Evolutionary conservation across 108 stramenopile genomes (phyloP), one percentile per base, ranked within the genome.

Genomic region (Discostella stelligeroides): DNA sequence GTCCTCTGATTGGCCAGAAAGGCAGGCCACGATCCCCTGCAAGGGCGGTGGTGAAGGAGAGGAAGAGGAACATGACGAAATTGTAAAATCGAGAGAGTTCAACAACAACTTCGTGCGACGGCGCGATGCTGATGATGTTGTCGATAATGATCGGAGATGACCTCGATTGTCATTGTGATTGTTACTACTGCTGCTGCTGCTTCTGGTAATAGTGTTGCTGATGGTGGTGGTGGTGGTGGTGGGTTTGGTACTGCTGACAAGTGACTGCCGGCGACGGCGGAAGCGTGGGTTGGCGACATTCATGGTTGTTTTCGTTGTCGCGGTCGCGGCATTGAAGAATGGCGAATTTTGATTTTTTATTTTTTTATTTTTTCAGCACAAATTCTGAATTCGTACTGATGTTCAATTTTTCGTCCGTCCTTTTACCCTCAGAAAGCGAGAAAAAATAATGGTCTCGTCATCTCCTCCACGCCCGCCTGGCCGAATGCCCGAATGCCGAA

Each of bases 251-350:
- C 2, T 30, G 55, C 25, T 38, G 51, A 53, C 24, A 27, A 25
- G 51, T 25, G 51, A 53, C 51, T 25, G 34, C 34, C 12, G 43
- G 43, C 43, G 23, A 12, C 61, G 29, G 53, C 73, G 51, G 25
- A 69, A 38, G 47, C 18, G 11, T 30, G 40, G 49, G 14, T 18
- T 47, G 7, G 47, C 50, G 14, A 65, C 49, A 21, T 66, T 66
- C 64, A 66, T 66, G 12, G 39, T 30, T 47, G 6, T 7, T 18
- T 7, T 18, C 3, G 15, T 18, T 15, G 46, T 3, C 3, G 3
- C 10, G 4, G 46, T 3, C 46, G 4, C 8, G 18, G 4, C 46
- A 47, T 47, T 9, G 34, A n/a, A n/a, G n/a, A n/a, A n/a, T n/a
- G n/a, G n/a, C n/a, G n/a, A n/a, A n/a, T n/a, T n/a, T n/a, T n/a